phyloP scores from a whole-genome alignment of 192 early-diverging fungal genomes.

The Entomortierella beljakovae region DNA sequence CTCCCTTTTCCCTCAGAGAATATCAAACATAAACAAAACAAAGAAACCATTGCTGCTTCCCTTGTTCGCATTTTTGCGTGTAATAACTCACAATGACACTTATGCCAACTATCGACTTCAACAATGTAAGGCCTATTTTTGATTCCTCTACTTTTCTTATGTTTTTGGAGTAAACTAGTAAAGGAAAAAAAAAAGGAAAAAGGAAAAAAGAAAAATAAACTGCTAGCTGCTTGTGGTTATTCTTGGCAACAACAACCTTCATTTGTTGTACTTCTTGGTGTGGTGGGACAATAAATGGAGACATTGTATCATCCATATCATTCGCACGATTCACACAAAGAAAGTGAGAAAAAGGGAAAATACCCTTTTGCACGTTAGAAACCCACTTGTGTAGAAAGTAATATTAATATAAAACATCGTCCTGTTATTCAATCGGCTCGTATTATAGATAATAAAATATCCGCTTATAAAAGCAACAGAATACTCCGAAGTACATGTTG shows the following conservation, averaged over 20 bases:
- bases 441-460: slow-evolving; percentile 45
- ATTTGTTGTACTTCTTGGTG: slow-evolving; percentile 5
- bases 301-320: background rate
- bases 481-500: slow-evolving; percentile 52
- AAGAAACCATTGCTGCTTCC: background rate
- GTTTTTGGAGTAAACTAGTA: too few relatives aligned
- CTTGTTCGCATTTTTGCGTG: background rate
- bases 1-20: background rate
- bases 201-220: too few relatives aligned
- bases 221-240: background rate
- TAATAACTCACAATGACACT: slow-evolving; percentile 9
- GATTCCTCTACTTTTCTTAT: background rate
- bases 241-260: background rate
- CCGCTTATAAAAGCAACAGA: slow-evolving; percentile 54
- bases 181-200: too few relatives aligned
- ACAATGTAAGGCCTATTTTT: slow-evolving; percentile 35
- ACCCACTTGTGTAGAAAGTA: background rate
- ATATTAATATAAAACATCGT: background rate
- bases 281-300: background rate
- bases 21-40: background rate
- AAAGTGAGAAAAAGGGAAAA: too few relatives aligned
- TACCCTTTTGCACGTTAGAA: background rate
- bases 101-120: slow-evolving; percentile 53
- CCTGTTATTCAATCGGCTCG: background rate
- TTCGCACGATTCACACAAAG: too few relatives aligned